Conservation (phyloP, 495 filamentous ascomycete species). For the Penicillium paradoxum region DNA sequence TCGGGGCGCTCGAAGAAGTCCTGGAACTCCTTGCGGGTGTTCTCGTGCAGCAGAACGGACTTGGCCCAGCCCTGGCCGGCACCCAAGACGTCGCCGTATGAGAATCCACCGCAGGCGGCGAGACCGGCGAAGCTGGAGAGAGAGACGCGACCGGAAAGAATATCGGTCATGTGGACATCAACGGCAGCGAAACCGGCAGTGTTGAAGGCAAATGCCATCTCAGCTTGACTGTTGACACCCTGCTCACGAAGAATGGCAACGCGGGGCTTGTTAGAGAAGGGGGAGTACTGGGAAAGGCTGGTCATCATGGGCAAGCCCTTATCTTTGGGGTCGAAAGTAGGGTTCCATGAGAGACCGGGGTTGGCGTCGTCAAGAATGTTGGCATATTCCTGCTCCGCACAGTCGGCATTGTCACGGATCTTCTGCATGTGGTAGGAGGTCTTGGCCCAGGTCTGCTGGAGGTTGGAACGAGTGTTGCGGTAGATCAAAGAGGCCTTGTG, state of each 20-base stretch:
- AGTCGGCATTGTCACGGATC: constrained; percentile 80
- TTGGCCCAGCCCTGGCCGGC: constrained; percentile 97
- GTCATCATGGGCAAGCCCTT: constrained; percentile 64
- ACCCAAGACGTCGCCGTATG: constrained; percentile 92
- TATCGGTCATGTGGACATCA: constrained; percentile 96
- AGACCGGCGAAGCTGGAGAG: constrained; percentile 80
- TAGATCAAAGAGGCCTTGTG: constrained; percentile 64
- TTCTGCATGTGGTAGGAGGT: constrained; percentile 92
- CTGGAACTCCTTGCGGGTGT: constrained; percentile 70
- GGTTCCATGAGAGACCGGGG: constrained; percentile 79
- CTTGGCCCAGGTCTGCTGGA: constrained; percentile 84
- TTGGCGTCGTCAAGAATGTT: constrained; percentile 70
- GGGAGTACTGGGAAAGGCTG: constrained; percentile 54
- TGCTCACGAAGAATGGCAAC: constrained; percentile 95
- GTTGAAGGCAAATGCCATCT: constrained; percentile 97
- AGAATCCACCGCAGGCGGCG: constrained; percentile 94
- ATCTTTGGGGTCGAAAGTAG: constrained; percentile 77
- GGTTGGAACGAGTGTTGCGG: constrained; percentile 58
- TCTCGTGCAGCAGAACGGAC: constrained; percentile 77
- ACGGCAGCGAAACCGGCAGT: constrained; percentile 85
- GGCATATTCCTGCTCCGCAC: constrained; percentile 79
- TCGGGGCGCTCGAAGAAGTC: constrained; percentile 83
- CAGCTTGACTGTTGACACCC: constrained; percentile 89
- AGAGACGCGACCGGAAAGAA: constrained; percentile 69
- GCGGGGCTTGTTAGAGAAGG: constrained; percentile 67